These are phyloP conservation scores for Bipolaris zeicola DNA, from an alignment of 2,329 filamentous ascomycete species.

Conservation along the genomic window DNA sequence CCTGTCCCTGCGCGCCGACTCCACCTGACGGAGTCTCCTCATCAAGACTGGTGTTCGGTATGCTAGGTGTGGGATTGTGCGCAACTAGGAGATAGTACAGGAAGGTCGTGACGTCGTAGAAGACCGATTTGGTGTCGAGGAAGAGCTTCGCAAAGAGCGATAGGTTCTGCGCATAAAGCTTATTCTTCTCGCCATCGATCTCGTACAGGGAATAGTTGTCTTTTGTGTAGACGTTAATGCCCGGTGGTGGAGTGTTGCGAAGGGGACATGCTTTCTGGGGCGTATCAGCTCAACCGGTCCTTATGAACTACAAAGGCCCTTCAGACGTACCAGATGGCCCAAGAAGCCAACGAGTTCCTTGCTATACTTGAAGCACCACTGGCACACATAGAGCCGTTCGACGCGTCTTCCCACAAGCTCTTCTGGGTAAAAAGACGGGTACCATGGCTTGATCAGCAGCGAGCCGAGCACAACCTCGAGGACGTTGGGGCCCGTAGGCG, in stretches of 20 bases:
- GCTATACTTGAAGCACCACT: conserved; percentile 95
- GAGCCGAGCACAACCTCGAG: conserved; percentile 85
- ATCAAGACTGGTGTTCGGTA: conserved; percentile 39
- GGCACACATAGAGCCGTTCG: conserved; percentile 78
- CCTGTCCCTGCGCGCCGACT: conserved; percentile 51
- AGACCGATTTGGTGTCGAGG: conserved; percentile 96
- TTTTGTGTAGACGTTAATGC: conserved; percentile 76
- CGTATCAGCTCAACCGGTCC: neutral
- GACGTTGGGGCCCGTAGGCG: conserved; percentile 71
- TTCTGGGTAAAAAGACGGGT: conserved; percentile 86
- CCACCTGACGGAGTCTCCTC: neutral
- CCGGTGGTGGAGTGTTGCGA: conserved; percentile 60
- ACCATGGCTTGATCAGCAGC: conserved; percentile 86
- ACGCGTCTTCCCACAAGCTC: conserved; percentile 56
- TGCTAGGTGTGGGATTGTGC: conserved; percentile 57
- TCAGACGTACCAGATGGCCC: conserved; percentile 47
- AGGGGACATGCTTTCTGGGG: conserved; percentile 52
- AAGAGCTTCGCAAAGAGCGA: conserved; percentile 97
- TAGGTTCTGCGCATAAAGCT: conserved; percentile 91
- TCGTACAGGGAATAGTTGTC: conserved; percentile 88
- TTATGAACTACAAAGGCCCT: neutral
- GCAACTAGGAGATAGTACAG: conserved; percentile 92
- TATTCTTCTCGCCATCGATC: conserved; percentile 86
- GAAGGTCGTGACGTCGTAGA: conserved; percentile 94
- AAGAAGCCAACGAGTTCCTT: conserved; percentile 56